Evolutionary conservation across 306 rosid species (phyloP).

Genomic region (Acacia confusa): DNA sequence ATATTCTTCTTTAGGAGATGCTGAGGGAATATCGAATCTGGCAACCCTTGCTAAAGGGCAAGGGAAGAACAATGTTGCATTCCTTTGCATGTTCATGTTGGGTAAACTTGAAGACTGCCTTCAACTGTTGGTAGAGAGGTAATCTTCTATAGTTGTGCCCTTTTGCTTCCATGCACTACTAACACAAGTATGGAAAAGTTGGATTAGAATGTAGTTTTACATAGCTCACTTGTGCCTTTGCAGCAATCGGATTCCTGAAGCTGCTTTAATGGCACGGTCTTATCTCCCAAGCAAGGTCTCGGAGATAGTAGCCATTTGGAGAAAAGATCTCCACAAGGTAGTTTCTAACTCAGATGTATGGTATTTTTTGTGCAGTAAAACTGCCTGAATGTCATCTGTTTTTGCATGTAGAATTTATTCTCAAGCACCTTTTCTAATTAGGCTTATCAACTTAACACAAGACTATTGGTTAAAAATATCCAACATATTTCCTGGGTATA

Average conservation of each 20-base stretch:
- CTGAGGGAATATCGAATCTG: slow-evolving; percentile 86
- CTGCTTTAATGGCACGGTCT: slow-evolving; percentile 97
- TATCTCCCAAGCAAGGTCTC: slow-evolving; percentile 98
- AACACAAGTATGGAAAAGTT: background rate
- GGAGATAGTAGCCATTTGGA: slow-evolving; percentile 96
- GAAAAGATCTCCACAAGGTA: slow-evolving; percentile 92
- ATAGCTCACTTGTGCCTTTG: slow-evolving; percentile 29
- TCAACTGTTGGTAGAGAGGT: slow-evolving; percentile 94
- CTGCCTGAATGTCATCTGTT: slow-evolving; percentile 4
- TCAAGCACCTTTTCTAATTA: slow-evolving; percentile 10
- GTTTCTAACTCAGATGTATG: slow-evolving; percentile 8
- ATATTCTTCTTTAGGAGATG: slow-evolving; percentile 98
- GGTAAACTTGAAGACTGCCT: slow-evolving; percentile 99
- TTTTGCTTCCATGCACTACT: slow-evolving; percentile 20
- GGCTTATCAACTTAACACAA: slow-evolving; percentile 15
- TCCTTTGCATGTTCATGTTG: slow-evolving; percentile 92
- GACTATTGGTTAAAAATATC: background rate
- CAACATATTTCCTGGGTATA: no score
- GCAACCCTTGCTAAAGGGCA: slow-evolving; percentile 90
- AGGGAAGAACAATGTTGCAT: slow-evolving; percentile 97
- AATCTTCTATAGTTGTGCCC: slow-evolving; percentile 21
- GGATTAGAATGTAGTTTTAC: slow-evolving; percentile 25
- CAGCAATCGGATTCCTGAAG: slow-evolving; percentile 99
- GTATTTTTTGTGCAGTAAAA: slow-evolving; percentile 15
- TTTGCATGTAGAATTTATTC: background rate